These are phyloP conservation scores for Hemisphaericaspora subhashii DNA, from an alignment of 1,139 yeast genomes.

Conservation along the genomic window DNA sequence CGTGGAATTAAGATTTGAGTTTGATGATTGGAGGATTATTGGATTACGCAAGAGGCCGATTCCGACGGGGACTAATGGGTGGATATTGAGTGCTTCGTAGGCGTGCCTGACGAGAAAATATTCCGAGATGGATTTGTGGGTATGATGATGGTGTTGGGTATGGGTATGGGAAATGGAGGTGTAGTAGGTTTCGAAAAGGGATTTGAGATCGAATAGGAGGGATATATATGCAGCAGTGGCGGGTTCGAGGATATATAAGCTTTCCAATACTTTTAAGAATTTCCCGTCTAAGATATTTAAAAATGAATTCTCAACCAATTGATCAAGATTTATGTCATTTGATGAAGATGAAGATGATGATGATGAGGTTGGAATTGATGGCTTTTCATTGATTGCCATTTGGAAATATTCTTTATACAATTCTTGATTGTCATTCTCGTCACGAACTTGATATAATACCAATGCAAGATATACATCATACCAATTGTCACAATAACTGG, in stretches of 20 bases:
- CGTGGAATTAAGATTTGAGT: conserved; percentile 35
- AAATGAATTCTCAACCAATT: conserved; percentile 57
- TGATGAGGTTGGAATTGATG: too few species aligned
- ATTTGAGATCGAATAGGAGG: conserved; percentile 63
- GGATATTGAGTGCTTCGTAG: conserved; percentile 50
- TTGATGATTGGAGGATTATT: conserved; percentile 25
- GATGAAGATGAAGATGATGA: too few species aligned
- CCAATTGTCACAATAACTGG: conserved; percentile 58
- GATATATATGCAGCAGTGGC: conserved; percentile 70
- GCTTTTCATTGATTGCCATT: conserved; percentile 34
- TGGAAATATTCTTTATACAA: conserved; percentile 36
- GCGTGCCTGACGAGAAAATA: conserved; percentile 64
- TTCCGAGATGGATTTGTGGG: conserved; percentile 56
- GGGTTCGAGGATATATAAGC: conserved; percentile 61
- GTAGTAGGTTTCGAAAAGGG: conserved; percentile 54
- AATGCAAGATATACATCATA: conserved; percentile 68
- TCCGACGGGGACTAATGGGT: conserved; percentile 63
- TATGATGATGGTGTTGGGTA: conserved; percentile 18
- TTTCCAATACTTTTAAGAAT: conserved; percentile 57
- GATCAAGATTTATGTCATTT: conserved; percentile 29
- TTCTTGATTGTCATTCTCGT: conserved; percentile 32
- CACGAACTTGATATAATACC: conserved; percentile 58
- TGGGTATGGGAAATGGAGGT: conserved; percentile 16
- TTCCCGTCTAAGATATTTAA: conserved; percentile 59
- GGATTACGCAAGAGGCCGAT: conserved; percentile 50